These are phyloP conservation scores for Euphorbia corollata DNA, from an alignment of 441 rosid species.

Conservation along the genomic window DNA sequence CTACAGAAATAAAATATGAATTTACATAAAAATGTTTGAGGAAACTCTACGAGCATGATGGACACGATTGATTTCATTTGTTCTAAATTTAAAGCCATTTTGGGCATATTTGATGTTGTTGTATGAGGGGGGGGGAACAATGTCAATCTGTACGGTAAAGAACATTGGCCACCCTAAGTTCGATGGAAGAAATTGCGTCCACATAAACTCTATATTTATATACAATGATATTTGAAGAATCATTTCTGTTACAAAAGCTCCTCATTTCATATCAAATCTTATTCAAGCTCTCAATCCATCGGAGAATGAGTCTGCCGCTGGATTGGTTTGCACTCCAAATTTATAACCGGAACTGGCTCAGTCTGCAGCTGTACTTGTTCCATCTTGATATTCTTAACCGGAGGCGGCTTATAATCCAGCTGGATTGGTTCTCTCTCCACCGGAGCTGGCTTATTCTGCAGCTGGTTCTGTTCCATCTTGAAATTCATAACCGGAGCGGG, in stretches of 20 bases:
- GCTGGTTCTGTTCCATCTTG: not conserved
- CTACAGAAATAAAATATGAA: too few species aligned
- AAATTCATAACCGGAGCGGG: not conserved
- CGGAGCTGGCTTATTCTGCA: not conserved
- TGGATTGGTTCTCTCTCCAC: not conserved
- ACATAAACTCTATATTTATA: not conserved
- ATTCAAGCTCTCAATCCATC: not conserved
- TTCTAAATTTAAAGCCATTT: too few species aligned
- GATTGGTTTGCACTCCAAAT: too few species aligned
- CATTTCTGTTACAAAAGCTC: not conserved
- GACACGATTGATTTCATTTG: too few species aligned
- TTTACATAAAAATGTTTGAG: too few species aligned
- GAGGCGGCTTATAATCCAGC: not conserved
- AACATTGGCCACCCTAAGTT: too few species aligned
- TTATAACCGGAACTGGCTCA: not conserved
- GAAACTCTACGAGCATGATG: too few species aligned
- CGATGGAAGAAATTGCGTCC: too few species aligned
- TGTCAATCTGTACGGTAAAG: too few species aligned
- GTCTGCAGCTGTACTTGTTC: not conserved
- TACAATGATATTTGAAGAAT: not conserved
- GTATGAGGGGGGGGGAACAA: too few species aligned
- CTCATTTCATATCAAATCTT: not conserved
- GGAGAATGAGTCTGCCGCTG: not conserved
- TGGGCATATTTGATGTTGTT: too few species aligned
- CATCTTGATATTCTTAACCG: too few species aligned